Base-by-base conservation (phyloP, 164 flowering plant species). In the Kingdonia uniflora region DNA sequence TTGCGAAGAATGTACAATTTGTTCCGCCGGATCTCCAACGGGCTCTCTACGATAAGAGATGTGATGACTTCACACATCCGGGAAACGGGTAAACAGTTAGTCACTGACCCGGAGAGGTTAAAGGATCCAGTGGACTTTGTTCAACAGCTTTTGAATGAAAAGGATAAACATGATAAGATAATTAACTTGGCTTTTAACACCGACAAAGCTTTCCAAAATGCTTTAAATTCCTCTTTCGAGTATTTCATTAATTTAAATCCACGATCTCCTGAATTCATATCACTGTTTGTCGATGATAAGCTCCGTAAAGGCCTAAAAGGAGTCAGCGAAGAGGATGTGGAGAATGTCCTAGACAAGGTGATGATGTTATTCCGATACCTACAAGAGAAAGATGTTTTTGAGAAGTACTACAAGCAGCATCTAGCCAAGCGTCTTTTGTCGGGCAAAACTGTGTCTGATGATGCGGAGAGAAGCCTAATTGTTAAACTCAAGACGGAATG, bases 41-140 rank as follows among this genome's bases (percentile, higher is more conserved):
- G 98, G 22, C 94, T 85, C 23, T 57, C 72, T 20, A 76, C 71
- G 4, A 69, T 91, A 38, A 65, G 87, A 64, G 94, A 87, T 16
- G 95, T 87, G 59, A 85, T 87, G 95, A 91, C 91, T 37, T 71
- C 90, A 59, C 85, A 85, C 44, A 61, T 87, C 48, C 71, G 96
- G 62, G 95, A 80, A 19, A 85, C 83, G 22, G 96, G 98, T 29
- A 83, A 74, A 58, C 95, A 85, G 69, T 70, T 92, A 2, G 96
- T 87, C 58, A 84, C 82, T 21, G 98, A 92, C 71, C 90, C 96
- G 12, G 98, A 92, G 63, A 82, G 71, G 66, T 69, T 78, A 53
- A 92, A 68, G 76, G 87, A 91, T 66, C 95, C 98, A 13, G 96
- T 91, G 42, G 96, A 87, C 15, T 90, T 81, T 74, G 95, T 90